Evolutionary conservation across 2,329 filamentous ascomycete species (phyloP), one percentile per base, ranked within the genome.

Genomic region (Dichotomopilus funicola): DNA sequence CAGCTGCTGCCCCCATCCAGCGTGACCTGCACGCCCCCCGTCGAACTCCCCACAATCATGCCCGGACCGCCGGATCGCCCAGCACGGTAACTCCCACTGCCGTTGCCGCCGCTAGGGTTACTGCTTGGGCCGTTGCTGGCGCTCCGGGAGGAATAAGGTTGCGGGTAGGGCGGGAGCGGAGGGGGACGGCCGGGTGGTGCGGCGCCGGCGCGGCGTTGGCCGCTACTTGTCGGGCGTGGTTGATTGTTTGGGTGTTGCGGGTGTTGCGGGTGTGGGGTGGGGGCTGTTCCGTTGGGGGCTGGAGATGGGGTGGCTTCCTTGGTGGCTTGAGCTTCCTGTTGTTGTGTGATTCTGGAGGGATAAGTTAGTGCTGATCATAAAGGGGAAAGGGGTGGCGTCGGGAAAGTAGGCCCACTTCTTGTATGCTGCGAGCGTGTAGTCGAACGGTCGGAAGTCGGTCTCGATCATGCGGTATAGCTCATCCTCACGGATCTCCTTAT

Each of bases 381-480:
- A 11, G 42, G 12, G 12, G 40, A 33, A 41, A 38, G 41, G 33
- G 6, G 35, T 11, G 51, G 34, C 11, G 36, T 6, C 19, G 36
- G 5, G 34, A 12, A 19, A 10, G 12, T 4, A n/a, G 5, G 65
- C 83, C 61, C 77, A 90, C 80, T 86, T 86, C 66, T 86, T 85
- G 65, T 91, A 92, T 3, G 85, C 87, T 19, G 89, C 85, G 3
- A 86, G 74, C 0, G 91, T 96, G 71, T 99, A 99, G 70, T 99
- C 94, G 69, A 97, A 99, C 0, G 91, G 89, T 68, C 88, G 85
- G 68, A 97, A 99, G 66, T 96, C 87, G 4, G 83, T 88, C 71
- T 99, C 94, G 59, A 99, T 96, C 81, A 95, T 88, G 61, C 85
- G 85, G 70, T 97, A 94, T 27, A 97, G 79, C 70, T 96, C 91